phyloP scores from a whole-genome alignment of 1,284 basidiomycete genomes.

The Leccinum fallax region DNA sequence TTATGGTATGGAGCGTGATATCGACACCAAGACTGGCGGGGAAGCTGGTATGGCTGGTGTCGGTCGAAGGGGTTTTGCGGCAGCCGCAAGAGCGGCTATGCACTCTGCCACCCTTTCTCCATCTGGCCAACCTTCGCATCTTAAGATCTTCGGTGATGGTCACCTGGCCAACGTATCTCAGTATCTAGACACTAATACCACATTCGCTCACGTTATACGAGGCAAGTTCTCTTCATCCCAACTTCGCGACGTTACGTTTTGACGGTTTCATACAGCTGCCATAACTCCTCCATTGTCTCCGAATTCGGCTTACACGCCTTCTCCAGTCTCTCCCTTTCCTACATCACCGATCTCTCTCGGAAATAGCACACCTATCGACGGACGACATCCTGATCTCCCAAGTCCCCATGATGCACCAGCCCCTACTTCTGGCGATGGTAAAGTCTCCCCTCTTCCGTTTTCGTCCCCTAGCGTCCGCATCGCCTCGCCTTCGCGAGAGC shows the following conservation, averaged over 20 bases:
- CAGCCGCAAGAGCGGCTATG: conserved; percentile 74
- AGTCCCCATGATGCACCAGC: conserved; percentile 23
- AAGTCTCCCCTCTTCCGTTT: conserved; percentile 15
- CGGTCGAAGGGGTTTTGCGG: conserved; percentile 81
- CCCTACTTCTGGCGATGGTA: conserved; percentile 19
- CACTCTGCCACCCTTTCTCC: conserved; percentile 39
- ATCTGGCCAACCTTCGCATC: not conserved
- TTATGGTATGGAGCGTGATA: conserved; percentile 16
- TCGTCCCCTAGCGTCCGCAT: conserved; percentile 30
- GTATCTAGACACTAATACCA: conserved; percentile 54
- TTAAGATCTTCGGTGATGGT: conserved; percentile 31
- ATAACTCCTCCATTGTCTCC: conserved; percentile 50
- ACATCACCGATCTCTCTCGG: conserved; percentile 37
- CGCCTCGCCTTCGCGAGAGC: conserved; percentile 39
- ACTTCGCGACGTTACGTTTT: conserved; percentile 4
- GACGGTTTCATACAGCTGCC: conserved; percentile 29
- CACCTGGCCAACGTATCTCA: conserved; percentile 48
- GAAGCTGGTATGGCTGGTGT: conserved; percentile 90
- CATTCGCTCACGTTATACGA: conserved; percentile 32
- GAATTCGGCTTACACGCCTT: conserved; percentile 47
- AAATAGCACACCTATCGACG: conserved; percentile 19
- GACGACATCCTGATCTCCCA: conserved; percentile 21
- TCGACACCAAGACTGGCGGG: conserved; percentile 74
- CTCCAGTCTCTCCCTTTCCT: conserved; percentile 47
- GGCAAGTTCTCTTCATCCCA: conserved; percentile 37